Percentiles rank a stretch among this genome's conserved stretches.
Conservation (phyloP, 2,329 filamentous ascomycete genomes). For the Waltergamsia citrina region DNA sequence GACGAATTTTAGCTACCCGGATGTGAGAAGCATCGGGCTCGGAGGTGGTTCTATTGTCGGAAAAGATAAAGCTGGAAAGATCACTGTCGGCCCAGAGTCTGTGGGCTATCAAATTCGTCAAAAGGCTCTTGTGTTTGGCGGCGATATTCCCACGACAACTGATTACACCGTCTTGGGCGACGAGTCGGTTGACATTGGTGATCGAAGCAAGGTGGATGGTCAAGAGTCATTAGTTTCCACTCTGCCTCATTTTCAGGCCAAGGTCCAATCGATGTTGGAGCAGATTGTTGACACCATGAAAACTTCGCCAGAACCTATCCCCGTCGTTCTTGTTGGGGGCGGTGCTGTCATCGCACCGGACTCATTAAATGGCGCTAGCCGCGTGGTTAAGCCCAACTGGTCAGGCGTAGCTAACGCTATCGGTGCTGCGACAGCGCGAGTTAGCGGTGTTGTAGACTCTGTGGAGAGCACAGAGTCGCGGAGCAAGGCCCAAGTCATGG, state of each 20-base stretch:
- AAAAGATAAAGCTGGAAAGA: slow-evolving; percentile 13
- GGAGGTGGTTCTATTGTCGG: slow-evolving; percentile 49
- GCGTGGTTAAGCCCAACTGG: slow-evolving; percentile 45
- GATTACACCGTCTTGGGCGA: slow-evolving; percentile 35
- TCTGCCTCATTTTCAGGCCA: slow-evolving; percentile 25
- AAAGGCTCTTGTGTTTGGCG: slow-evolving; percentile 47
- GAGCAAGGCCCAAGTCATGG: slow-evolving; percentile 28
- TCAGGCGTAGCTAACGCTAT: slow-evolving; percentile 61
- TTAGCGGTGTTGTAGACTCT: slow-evolving; percentile 43
- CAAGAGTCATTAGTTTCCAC: too few relatives aligned
- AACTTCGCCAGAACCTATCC: slow-evolving; percentile 47
- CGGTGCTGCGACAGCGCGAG: slow-evolving; percentile 51
- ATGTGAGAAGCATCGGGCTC: slow-evolving; percentile 50
- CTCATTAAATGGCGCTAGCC: slow-evolving; percentile 43
- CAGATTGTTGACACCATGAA: slow-evolving; percentile 52
- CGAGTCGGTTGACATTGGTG: slow-evolving; percentile 26
- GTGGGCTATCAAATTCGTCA: slow-evolving; percentile 47
- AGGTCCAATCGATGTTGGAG: slow-evolving; percentile 42
- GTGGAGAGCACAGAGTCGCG: slow-evolving; percentile 36
- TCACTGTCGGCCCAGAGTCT: slow-evolving; percentile 51
- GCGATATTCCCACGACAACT: slow-evolving; percentile 46
- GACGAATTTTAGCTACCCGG: slow-evolving; percentile 49
- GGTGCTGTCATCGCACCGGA: slow-evolving; percentile 50
- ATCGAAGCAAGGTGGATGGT: slow-evolving; percentile 24
- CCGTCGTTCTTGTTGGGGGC: slow-evolving; percentile 54